Conservation (phyloP, 2,329 filamentous ascomycete genomes). For the Claviceps pusilla region DNA sequence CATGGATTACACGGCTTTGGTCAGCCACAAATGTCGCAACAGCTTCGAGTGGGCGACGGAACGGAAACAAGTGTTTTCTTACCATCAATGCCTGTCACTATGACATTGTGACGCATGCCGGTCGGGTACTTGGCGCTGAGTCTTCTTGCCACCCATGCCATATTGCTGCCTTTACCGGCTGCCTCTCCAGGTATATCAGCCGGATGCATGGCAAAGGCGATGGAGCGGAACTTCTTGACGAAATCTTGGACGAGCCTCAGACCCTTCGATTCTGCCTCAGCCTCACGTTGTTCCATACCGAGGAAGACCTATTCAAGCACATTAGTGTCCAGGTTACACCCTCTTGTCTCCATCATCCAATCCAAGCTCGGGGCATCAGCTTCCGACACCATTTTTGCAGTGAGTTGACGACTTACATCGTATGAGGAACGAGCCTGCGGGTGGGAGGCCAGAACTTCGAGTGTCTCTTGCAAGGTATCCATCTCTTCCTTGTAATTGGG, state of each 20-base stretch:
- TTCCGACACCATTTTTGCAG: background rate
- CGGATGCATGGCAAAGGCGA: conserved; percentile 55
- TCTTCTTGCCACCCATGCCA: conserved; percentile 54
- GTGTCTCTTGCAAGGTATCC: conserved; percentile 51
- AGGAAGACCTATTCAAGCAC: conserved; percentile 42
- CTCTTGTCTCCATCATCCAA: background rate
- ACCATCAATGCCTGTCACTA: conserved; percentile 62
- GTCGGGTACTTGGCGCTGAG: conserved; percentile 46
- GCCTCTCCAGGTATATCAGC: conserved; percentile 50
- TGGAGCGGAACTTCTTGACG: conserved; percentile 47
- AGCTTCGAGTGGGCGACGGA: background rate
- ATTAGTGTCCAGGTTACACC: background rate
- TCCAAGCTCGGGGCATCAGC: background rate
- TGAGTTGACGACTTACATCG: conserved; percentile 41
- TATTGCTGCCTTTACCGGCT: conserved; percentile 61
- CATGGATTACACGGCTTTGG: conserved; percentile 6
- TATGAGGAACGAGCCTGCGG: conserved; percentile 47
- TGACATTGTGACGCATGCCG: conserved; percentile 40
- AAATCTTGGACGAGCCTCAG: conserved; percentile 46
- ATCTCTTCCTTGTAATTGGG: conserved; percentile 63
- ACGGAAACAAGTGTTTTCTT: conserved; percentile 17
- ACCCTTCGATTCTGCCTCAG: conserved; percentile 45
- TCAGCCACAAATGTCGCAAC: background rate
- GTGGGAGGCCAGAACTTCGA: conserved; percentile 54
- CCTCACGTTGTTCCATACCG: conserved; percentile 57